phyloP scores from a whole-genome alignment of 2,329 filamentous ascomycete species.

The Diaporthe vaccinii region DNA sequence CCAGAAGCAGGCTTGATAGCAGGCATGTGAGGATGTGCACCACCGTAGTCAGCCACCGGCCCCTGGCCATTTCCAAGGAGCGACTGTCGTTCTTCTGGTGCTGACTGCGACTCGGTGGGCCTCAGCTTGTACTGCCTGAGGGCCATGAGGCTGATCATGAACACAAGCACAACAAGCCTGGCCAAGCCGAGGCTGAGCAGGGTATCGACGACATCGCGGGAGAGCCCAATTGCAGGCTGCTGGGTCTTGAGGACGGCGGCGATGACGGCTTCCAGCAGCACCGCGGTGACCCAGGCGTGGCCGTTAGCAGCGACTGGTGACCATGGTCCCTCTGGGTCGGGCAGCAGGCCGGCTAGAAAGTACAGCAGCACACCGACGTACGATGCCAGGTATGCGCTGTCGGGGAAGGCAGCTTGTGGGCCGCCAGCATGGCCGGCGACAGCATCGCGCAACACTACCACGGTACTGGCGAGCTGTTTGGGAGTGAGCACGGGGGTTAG shows the following conservation, averaged over 20 bases:
- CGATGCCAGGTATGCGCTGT: conserved; percentile 57
- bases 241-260: conserved; percentile 51
- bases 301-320: conserved; percentile 53
- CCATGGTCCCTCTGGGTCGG: conserved; percentile 61
- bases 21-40: conserved; percentile 46
- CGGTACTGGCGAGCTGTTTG: conserved; percentile 50
- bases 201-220: conserved; percentile 48
- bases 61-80: conserved; percentile 57
- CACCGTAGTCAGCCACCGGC: conserved; percentile 41
- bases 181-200: conserved; percentile 50
- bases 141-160: conserved; percentile 52
- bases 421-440: conserved; percentile 47
- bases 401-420: conserved; percentile 50
- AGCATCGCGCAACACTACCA: conserved; percentile 50
- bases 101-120: conserved; percentile 46
- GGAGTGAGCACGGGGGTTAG: not conserved
- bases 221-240: conserved; percentile 48
- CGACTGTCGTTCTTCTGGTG: conserved; percentile 53
- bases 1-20: conserved; percentile 41
- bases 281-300: conserved; percentile 53
- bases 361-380: conserved; percentile 57
- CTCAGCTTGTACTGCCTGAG: conserved; percentile 51
- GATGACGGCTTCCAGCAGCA: conserved; percentile 54
- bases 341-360: conserved; percentile 57
- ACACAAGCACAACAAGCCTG: conserved; percentile 50